Base-by-base conservation (phyloP, 129 eudicot genomes). In the Pittosporum tobira region DNA sequence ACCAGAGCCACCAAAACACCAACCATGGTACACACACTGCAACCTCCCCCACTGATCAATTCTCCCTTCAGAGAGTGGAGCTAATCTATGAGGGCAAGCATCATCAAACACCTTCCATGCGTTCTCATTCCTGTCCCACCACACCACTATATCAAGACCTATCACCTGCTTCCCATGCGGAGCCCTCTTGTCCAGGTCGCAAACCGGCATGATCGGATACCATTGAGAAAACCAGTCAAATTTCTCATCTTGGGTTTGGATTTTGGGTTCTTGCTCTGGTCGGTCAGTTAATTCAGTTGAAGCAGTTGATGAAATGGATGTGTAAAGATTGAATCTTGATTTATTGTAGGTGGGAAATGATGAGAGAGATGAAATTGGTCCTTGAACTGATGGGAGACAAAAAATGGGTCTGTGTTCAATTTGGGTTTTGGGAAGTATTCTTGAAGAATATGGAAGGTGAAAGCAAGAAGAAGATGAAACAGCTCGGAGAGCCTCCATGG, bases 21-120 rank as follows among this genome's bases (percentile, higher is more conserved):
- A 81, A 2, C 94, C 97, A 63, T 88, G 97, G 67, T 88, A 88
- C 29, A 84, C 97, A 69, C 97, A 88, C 75, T 88, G 97, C 75
- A 88, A 37, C 62, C 97, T 69, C 0, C 94, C 97, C 85, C 88
- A 84, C 21, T 79, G 91, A 79, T 88, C 97, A 62, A 88, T 88
- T 71, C 97, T 79, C 5, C 97, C 97, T 66, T 88, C 83, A 13
- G 94, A 84, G 51, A 88, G 71, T 5, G 94, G 96, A 51, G 96
- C 91, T 70, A 84, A 67, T 48, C 94, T 56, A 43, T 84, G 96
- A 18, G 96, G 96, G 66, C 96, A 88, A 10, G 16, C 50, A 69
- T 88, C 96, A 31, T 84, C 88, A 64, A 88, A 81, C 68, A 84
- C 96, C 79, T 84, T 84, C 96, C 94, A 88, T 27, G 27, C 79